Conservation (phyloP, 257 asterid species). For the Capsicum rhomboideum region DNA sequence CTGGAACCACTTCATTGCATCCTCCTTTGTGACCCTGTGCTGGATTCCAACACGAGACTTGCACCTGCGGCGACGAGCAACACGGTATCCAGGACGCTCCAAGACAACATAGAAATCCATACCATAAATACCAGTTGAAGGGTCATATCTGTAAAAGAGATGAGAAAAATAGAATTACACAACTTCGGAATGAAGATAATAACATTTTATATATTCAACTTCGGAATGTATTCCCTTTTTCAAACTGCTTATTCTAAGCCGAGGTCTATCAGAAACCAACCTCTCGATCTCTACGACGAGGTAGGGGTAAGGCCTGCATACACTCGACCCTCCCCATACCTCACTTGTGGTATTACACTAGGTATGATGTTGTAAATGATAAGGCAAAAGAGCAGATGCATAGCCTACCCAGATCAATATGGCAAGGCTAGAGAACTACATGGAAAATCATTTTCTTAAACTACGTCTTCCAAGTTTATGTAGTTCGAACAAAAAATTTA, state of each 20-base stretch:
- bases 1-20: constrained; percentile 77
- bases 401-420: not conserved
- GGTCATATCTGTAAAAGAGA: constrained; percentile 43
- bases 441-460: not conserved
- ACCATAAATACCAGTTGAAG: constrained; percentile 78
- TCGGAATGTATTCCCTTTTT: too few species aligned
- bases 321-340: too few species aligned
- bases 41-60: constrained; percentile 71
- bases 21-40: constrained; percentile 71
- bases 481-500: not conserved
- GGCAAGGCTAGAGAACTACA: not conserved
- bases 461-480: not conserved
- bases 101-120: constrained; percentile 72
- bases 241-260: too few species aligned
- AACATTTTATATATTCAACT: not conserved
- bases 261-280: too few species aligned
- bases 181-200: not conserved
- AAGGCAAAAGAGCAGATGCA: not conserved
- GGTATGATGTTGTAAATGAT: too few species aligned
- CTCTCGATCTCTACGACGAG: too few species aligned
- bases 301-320: too few species aligned
- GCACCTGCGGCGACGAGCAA: constrained; percentile 77
- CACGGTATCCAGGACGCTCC: constrained; percentile 73
- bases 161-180: not conserved
- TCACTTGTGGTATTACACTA: too few species aligned